Evolutionary conservation across 768 basidiomycete genomes (phyloP).

Genomic region (Cytidiella melzeri): DNA sequence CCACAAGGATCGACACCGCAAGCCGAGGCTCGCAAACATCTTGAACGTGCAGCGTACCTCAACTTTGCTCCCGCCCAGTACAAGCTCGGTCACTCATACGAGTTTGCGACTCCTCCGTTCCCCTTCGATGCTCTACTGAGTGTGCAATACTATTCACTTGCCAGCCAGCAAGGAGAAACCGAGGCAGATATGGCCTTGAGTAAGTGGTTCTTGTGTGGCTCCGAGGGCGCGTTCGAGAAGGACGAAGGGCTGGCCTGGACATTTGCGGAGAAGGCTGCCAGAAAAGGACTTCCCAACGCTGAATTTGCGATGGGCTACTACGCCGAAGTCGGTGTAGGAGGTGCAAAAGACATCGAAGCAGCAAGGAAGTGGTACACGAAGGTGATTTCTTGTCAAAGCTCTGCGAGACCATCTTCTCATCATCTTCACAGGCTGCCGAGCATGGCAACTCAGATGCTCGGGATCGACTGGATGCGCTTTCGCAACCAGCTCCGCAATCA

Average conservation of each 20-base stretch:
- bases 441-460: slow-evolving; percentile 79
- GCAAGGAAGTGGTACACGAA: slow-evolving; percentile 77
- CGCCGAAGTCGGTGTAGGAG: slow-evolving; percentile 86
- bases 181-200: slow-evolving; percentile 96
- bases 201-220: slow-evolving; percentile 96
- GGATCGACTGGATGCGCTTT: slow-evolving; percentile 66
- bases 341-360: slow-evolving; percentile 49
- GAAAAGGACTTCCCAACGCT: slow-evolving; percentile 69
- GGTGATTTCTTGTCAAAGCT: slow-evolving; percentile 29
- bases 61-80: slow-evolving; percentile 84
- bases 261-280: slow-evolving; percentile 85
- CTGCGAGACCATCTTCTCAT: neutral
- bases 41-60: slow-evolving; percentile 83
- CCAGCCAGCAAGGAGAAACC: slow-evolving; percentile 77
- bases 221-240: slow-evolving; percentile 71
- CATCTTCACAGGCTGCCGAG: slow-evolving; percentile 49
- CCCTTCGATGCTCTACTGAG: slow-evolving; percentile 83
- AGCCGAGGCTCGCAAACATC: slow-evolving; percentile 64
- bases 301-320: slow-evolving; percentile 98
- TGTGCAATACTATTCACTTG: slow-evolving; percentile 85
- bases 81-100: slow-evolving; percentile 89
- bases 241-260: slow-evolving; percentile 81
- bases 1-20: slow-evolving; percentile 41
- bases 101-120: slow-evolving; percentile 82
- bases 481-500: slow-evolving; percentile 50